These are phyloP conservation scores for Albifimbria verrucaria DNA, from an alignment of 2,329 filamentous ascomycete species.

Conservation along the genomic window DNA sequence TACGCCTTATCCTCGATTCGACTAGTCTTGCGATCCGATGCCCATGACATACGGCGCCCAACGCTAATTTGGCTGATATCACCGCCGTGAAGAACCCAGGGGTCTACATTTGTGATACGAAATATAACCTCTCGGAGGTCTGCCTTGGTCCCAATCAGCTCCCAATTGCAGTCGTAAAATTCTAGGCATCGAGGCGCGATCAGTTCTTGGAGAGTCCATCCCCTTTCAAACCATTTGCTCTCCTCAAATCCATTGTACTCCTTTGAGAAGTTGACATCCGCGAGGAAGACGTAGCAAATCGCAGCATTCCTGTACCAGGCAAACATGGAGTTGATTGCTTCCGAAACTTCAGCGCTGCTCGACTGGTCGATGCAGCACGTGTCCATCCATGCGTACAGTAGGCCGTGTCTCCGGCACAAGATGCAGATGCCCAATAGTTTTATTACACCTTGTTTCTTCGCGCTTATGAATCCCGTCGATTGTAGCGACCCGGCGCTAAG, in stretches of 20 bases:
- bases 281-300: constrained; percentile 21
- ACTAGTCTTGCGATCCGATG: background rate
- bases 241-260: background rate
- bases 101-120: background rate
- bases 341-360: constrained; percentile 18
- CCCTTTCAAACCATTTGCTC: background rate
- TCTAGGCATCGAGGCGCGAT: too few species aligned
- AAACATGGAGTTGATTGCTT: constrained; percentile 24
- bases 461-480: too few species aligned
- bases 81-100: background rate
- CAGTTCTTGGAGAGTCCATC: background rate
- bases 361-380: constrained; percentile 24
- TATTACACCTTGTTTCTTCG: too few species aligned
- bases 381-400: too few species aligned
- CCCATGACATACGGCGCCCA: background rate
- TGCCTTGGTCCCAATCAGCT: too few species aligned
- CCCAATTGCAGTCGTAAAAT: too few species aligned
- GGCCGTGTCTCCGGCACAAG: too few species aligned
- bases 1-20: background rate
- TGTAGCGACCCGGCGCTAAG: too few species aligned
- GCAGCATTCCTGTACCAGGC: constrained; percentile 19
- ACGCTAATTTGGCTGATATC: background rate
- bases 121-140: too few species aligned
- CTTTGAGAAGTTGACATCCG: constrained; percentile 12
- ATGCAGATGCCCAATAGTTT: too few species aligned